phyloP scores from a whole-genome alignment of 805 yeast genomes.

The Sungouiozyma intestinalis region DNA sequence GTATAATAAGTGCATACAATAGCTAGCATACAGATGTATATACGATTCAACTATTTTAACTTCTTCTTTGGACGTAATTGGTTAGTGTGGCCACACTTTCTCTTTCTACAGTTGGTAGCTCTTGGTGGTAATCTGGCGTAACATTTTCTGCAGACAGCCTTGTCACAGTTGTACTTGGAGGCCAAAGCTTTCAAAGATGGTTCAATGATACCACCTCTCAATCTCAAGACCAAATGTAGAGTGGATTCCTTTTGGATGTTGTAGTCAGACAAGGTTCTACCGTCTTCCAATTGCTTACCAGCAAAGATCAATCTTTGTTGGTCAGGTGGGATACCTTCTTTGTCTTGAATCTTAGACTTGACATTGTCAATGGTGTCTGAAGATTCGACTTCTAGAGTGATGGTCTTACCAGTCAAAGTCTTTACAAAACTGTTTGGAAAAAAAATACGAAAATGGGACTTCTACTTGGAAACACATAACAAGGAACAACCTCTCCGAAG shows the following conservation, averaged over 20 bases:
- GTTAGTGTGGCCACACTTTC: slow-evolving; percentile 99
- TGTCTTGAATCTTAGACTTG: slow-evolving; percentile 76
- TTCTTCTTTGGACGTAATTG: slow-evolving; percentile 99
- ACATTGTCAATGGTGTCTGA: slow-evolving; percentile 96
- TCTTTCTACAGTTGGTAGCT: slow-evolving; percentile 99
- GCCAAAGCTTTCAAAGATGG: slow-evolving; percentile 97
- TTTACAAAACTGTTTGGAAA: slow-evolving; percentile 61
- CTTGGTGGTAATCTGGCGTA: slow-evolving; percentile 99
- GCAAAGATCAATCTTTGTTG: slow-evolving; percentile 62
- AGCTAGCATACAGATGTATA: not conserved
- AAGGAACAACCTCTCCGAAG: not conserved
- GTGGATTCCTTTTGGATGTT: slow-evolving; percentile 65
- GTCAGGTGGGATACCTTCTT: slow-evolving; percentile 64
- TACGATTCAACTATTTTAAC: slow-evolving; percentile 49
- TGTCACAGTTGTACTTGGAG: slow-evolving; percentile 98
- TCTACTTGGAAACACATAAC: not conserved
- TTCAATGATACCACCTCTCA: slow-evolving; percentile 81
- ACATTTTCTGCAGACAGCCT: slow-evolving; percentile 96
- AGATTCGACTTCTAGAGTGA: slow-evolving; percentile 95
- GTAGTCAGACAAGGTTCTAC: slow-evolving; percentile 62
- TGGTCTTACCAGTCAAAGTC: slow-evolving; percentile 95
- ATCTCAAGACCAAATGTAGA: slow-evolving; percentile 58
- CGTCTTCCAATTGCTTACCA: slow-evolving; percentile 63
- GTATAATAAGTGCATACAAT: not conserved
- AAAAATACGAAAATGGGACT: not conserved